A percentile compares a stretch with the other conserved stretches of the same genome.
Conservation (phyloP, 164 flowering plant genomes). For the Vitis labrusca region DNA sequence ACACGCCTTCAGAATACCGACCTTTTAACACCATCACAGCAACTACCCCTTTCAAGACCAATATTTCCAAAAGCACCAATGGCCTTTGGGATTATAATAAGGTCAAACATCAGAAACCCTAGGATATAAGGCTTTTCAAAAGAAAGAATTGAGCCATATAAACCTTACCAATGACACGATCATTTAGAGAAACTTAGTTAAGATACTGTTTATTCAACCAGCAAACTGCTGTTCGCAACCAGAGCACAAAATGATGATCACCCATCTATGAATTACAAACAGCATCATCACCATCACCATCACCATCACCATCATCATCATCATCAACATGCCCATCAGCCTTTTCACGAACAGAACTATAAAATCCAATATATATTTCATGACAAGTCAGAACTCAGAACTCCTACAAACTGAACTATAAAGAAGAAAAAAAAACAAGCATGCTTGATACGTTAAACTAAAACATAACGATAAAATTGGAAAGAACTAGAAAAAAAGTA, state of each 20-base stretch:
- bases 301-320: slow-evolving; percentile 31
- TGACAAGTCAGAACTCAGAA: slow-evolving; percentile 24
- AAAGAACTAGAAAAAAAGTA: neutral
- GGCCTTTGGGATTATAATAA: slow-evolving; percentile 2
- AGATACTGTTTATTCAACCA: neutral
- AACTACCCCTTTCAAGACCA: slow-evolving; percentile 16
- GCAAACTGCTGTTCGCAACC: slow-evolving; percentile 18
- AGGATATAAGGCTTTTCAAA: slow-evolving; percentile 2
- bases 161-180: slow-evolving; percentile 21
- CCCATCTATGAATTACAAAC: slow-evolving; percentile 30
- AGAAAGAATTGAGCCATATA: slow-evolving; percentile 6
- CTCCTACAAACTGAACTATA: slow-evolving; percentile 3
- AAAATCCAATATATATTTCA: slow-evolving; percentile 43
- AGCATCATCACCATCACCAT: slow-evolving; percentile 54
- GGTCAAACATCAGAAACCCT: slow-evolving; percentile 10
- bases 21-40: slow-evolving; percentile 26
- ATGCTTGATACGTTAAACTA: no score
- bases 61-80: neutral
- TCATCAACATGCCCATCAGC: slow-evolving; percentile 28
- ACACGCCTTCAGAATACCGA: slow-evolving; percentile 13
- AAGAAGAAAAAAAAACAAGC: neutral
- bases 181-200: slow-evolving; percentile 4
- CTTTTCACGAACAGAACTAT: slow-evolving; percentile 52
- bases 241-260: slow-evolving; percentile 34
- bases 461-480: neutral